Evolutionary conservation across 345 rosid genomes (phyloP).

Genomic region (Lepidium aucheri): DNA sequence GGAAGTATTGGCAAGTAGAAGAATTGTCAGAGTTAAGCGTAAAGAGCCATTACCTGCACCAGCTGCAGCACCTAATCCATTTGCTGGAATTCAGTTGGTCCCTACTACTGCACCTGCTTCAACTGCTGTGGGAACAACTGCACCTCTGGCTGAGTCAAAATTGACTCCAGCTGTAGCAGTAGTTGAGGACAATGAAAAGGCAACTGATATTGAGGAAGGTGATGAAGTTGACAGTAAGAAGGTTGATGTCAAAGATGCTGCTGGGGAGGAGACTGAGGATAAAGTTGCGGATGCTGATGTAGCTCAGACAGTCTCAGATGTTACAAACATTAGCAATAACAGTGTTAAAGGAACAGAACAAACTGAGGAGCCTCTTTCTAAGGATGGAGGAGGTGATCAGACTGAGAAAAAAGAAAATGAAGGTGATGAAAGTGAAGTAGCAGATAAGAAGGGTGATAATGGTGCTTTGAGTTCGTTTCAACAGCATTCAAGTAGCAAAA

Average conservation of each 20-base stretch:
- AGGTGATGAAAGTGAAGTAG: conserved; percentile 30
- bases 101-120: conserved; percentile 32
- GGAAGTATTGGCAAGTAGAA: conserved; percentile 75
- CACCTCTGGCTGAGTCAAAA: conserved; percentile 13
- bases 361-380: conserved; percentile 31
- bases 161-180: conserved; percentile 23
- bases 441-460: conserved; percentile 37
- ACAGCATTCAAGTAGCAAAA: conserved; percentile 90
- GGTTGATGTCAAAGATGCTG: conserved; percentile 21
- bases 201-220: neutral
- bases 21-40: conserved; percentile 74
- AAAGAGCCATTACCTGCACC: conserved; percentile 35
- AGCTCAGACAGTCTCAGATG: conserved; percentile 14
- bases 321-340: conserved; percentile 11
- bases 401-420: conserved; percentile 32
- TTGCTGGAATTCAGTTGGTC: conserved; percentile 67
- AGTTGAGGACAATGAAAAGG: conserved; percentile 27
- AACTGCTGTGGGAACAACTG: neutral
- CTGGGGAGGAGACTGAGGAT: conserved; percentile 22
- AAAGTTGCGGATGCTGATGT: conserved; percentile 25
- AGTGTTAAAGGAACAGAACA: conserved; percentile 33
- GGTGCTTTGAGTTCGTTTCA: conserved; percentile 67
- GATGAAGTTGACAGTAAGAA: conserved; percentile 28
- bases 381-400: conserved; percentile 31
- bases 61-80: conserved; percentile 61